Base-by-base conservation (phyloP, 2,329 filamentous ascomycete species). In the Colletotrichum simmondsii region DNA sequence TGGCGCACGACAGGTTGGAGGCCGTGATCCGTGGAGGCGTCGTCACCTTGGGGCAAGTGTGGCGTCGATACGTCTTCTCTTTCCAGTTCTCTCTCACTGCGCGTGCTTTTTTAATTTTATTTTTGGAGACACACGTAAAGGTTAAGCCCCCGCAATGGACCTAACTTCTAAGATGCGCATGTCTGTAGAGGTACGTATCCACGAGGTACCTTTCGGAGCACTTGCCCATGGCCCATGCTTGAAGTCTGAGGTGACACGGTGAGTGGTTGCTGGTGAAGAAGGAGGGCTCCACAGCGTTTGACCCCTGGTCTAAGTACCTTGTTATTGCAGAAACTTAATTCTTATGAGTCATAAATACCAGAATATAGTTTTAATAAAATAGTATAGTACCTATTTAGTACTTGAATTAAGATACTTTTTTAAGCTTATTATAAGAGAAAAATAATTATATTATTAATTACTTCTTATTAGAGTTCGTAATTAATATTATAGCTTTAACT, bases 21-120 rank as follows among this genome's bases (percentile, higher is more conserved):
- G 42, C 42, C 42, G 19, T 54, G 26, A 37, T 69, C 42, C 42
- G 42, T 54, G 26, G 53, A 72, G 60, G 70, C 66, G 71, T 73
- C 66, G 71, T 73, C 71, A 71, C 66, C 54, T 16, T 54, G 19
- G 26, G 70, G 22, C 22, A 61, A 65, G 54, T 73, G 71, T 73
- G 71, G 71, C 71, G 71, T 70, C 19, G 59, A 4, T 56, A n/a
- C 28, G n/a, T 49, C 12, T 24, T 22, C 28, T 26, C 26, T 30
- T 53, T 5, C n/a, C 35, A 19, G 35, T 22, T 49, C 8, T 24
- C 26, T 37, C 42, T 53, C 5, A n/a, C 35, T 42, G 35, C 5
- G 12, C 26, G 5, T 65, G 12, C 59, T 28, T 32, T 32, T 61
- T 53, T 53, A 19, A 70, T 42, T 61, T 61, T 73, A 73, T 70